These are phyloP conservation scores for Acer negundo DNA, from an alignment of 345 rosid species.

Conservation along the genomic window DNA sequence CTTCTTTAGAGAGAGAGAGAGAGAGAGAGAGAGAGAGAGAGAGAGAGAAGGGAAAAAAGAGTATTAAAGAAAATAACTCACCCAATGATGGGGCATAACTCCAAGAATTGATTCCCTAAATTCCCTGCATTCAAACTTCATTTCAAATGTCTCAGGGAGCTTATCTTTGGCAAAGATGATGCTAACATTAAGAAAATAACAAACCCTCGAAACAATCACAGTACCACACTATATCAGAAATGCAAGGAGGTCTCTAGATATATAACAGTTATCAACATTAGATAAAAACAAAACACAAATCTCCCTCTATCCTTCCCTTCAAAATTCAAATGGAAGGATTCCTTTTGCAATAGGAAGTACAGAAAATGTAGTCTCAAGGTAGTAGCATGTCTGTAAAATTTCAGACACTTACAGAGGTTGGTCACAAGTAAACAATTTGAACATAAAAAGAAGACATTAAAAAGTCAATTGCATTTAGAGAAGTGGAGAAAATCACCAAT, in stretches of 20 bases:
- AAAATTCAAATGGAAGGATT: neutral
- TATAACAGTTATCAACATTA: neutral
- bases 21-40: neutral
- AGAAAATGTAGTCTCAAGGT: neutral
- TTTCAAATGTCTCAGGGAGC: conserved; percentile 38
- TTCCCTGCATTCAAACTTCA: conserved; percentile 94
- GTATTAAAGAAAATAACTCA: conserved; percentile 35
- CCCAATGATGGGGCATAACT: conserved; percentile 98
- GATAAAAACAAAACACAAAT: neutral
- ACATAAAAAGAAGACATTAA: neutral
- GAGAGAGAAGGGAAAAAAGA: neutral
- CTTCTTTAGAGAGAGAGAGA: neutral
- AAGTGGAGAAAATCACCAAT: neutral
- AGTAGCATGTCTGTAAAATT: neutral
- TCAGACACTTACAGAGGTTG: conserved; percentile 10
- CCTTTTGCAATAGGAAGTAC: neutral
- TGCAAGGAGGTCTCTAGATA: neutral
- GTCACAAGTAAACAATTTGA: neutral
- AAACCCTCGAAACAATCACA: neutral
- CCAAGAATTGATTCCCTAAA: conserved; percentile 94
- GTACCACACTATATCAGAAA: neutral
- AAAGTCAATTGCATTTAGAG: neutral
- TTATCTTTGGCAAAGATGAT: conserved; percentile 22
- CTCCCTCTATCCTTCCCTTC: neutral
- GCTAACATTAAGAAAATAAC: conserved; percentile 8